Evolutionary conservation across 83 land plant genomes (phyloP).

Genomic region (Diphasiastrum complanatum): DNA sequence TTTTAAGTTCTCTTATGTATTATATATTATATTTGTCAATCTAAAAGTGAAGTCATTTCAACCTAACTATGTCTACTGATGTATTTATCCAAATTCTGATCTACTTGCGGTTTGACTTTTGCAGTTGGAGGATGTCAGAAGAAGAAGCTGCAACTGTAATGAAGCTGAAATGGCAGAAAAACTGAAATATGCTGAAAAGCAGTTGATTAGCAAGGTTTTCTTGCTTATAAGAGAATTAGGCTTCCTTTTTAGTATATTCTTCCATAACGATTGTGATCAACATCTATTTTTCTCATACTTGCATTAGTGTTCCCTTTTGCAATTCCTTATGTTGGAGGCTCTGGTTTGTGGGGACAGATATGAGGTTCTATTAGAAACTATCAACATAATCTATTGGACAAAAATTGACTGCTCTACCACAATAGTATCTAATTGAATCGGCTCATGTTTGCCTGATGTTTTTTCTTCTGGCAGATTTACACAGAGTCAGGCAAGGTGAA

Average conservation of each 20-base stretch:
- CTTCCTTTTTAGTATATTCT: not conserved
- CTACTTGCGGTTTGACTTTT: slow-evolving; percentile 2
- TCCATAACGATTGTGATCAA: not conserved
- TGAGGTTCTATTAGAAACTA: too few species aligned
- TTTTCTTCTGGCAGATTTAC: slow-evolving; percentile 55
- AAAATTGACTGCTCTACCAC: too few species aligned
- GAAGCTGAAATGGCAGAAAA: slow-evolving; percentile 44
- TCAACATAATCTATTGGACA: too few species aligned
- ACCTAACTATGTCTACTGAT: too few species aligned
- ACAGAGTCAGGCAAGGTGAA: slow-evolving; percentile 91
- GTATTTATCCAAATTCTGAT: too few species aligned
- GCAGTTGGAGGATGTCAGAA: slow-evolving; percentile 65
- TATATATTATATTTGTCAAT: too few species aligned
- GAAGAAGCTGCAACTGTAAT: slow-evolving; percentile 39
- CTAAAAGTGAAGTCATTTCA: too few species aligned
- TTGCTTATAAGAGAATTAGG: not conserved
- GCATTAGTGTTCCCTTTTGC: not conserved
- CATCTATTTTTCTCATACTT: not conserved
- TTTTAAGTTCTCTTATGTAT: too few species aligned
- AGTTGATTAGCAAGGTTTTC: slow-evolving; percentile 73
- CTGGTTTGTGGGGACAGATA: too few species aligned
- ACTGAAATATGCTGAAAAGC: slow-evolving; percentile 48
- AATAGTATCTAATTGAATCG: too few species aligned
- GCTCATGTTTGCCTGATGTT: not conserved
- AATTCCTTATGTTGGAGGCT: not conserved